A percentile compares a stretch with the other conserved stretches of the same genome.
Conservation (phyloP, 441 rosid species). For the Pelargonium fulgidum region DNA sequence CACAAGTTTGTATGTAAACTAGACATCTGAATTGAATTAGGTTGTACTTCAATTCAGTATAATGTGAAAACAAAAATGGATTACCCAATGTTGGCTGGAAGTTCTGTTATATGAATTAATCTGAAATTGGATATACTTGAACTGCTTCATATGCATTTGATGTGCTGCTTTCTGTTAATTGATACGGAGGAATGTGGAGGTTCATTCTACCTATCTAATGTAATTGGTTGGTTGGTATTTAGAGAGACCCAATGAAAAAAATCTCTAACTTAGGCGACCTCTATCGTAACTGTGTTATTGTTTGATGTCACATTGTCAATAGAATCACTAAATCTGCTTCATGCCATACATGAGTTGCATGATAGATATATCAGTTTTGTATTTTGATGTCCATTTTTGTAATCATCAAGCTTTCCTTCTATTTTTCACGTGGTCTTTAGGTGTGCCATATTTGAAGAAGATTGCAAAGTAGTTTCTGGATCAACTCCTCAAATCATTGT, state of each 20-base stretch:
- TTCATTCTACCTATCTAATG: background rate
- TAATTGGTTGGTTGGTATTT: background rate
- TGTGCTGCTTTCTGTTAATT: background rate
- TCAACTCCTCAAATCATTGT: slow-evolving; percentile 59
- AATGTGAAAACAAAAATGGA: no score
- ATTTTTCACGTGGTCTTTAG: slow-evolving; percentile 33
- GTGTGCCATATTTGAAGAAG: slow-evolving; percentile 83
- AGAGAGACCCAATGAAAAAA: background rate
- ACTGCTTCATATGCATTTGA: background rate
- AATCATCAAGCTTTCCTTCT: background rate
- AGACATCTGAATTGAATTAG: background rate
- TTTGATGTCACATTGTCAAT: background rate
- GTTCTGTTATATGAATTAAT: background rate
- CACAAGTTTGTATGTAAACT: background rate
- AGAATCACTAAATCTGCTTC: background rate
- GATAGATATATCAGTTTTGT: background rate
- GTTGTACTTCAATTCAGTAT: background rate
- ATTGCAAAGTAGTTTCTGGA: slow-evolving; percentile 58
- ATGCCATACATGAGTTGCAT: background rate
- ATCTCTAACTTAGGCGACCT: background rate
- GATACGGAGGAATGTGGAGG: background rate
- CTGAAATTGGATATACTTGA: background rate
- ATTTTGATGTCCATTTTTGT: background rate
- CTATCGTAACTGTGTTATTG: background rate
- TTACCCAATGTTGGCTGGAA: no score